phyloP scores from a whole-genome alignment of 2,329 filamentous ascomycete species.

The Fragosphaeria purpurea region DNA sequence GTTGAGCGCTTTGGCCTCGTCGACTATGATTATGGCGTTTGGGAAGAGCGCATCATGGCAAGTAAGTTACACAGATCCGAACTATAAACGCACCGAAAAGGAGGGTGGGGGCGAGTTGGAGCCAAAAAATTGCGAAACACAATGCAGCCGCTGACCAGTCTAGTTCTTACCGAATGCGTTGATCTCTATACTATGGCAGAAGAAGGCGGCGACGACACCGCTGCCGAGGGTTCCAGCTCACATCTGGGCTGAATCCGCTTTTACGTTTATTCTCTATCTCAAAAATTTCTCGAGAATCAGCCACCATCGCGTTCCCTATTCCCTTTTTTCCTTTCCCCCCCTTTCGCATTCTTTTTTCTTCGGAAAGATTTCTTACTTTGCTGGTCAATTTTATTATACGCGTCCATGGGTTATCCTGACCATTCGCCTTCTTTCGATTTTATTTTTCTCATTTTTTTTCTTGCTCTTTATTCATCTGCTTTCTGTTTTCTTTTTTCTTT shows the following conservation, averaged over 20 bases:
- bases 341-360: too few relatives aligned
- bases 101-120: background rate
- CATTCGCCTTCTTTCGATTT: too few relatives aligned
- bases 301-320: too few relatives aligned
- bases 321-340: too few relatives aligned
- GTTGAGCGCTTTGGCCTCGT: conserved; percentile 89
- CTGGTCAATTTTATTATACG: too few relatives aligned
- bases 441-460: too few relatives aligned
- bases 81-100: background rate
- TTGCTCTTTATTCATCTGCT: too few relatives aligned
- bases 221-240: conserved; percentile 1
- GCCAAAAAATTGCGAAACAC: background rate
- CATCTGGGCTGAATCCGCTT: conserved; percentile 1
- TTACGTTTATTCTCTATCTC: background rate
- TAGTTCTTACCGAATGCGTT: conserved; percentile 28
- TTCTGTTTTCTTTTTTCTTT: too few relatives aligned
- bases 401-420: too few relatives aligned
- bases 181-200: conserved; percentile 35
- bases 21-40: conserved; percentile 94
- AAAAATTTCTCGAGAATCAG: background rate
- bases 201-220: conserved; percentile 22
- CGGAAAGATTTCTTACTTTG: too few relatives aligned
- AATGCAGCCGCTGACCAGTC: background rate
- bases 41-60: conserved; percentile 83
- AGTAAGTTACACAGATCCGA: conserved; percentile 43